Base-by-base conservation (phyloP, 495 filamentous ascomycete species). In the Xylaria acuta region DNA sequence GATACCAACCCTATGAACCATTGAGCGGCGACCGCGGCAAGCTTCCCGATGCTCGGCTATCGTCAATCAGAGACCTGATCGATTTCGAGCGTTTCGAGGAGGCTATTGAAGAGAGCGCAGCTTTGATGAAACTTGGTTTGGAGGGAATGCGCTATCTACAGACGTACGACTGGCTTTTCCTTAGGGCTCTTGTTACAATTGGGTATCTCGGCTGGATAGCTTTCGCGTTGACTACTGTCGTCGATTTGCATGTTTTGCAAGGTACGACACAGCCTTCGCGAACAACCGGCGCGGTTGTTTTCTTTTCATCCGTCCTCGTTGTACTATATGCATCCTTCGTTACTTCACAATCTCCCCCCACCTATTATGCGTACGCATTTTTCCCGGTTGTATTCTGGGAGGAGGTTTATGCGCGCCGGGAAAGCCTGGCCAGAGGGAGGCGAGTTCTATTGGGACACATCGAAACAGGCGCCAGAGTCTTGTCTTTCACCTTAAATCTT, bases 311-410 rank as follows among this genome's bases (percentile, higher is more conserved):
- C 0, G 76, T 92, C n/a, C 83, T 97, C 25, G 88, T 91, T 5
- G 86, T 84, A 5, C 79, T 98, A 20, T 97, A 92, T 74, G 90
- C 94, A 4, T 89, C 93, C 8, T 91, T 99, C 54, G 82, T 90
- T 68, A 85, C 94, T 68, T 95, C 97, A 47, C 87, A 89, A 40
- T 95, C 94, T 3, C 90, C 95, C 0, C 85, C 87, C 74, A 93
- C 92, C 6, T 99, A 98, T 79, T 98, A 98, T 75, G 91, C 91
- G 32, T 99, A 98, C 78, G 94, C 89, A 6, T 86, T 95, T 74
- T 99, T 98, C 80, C 95, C 97, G 0, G 89, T 96, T 2, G 88
- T 91, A 58, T 98, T 99, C 85, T 99, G 97, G 96, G 95, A 98
- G 78, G 97, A 97, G 75, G 94, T 98, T 0, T 94, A 92, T 78